Conservation (phyloP, 2,329 filamentous ascomycete genomes). For the Paraconiothyrium brasiliense region DNA sequence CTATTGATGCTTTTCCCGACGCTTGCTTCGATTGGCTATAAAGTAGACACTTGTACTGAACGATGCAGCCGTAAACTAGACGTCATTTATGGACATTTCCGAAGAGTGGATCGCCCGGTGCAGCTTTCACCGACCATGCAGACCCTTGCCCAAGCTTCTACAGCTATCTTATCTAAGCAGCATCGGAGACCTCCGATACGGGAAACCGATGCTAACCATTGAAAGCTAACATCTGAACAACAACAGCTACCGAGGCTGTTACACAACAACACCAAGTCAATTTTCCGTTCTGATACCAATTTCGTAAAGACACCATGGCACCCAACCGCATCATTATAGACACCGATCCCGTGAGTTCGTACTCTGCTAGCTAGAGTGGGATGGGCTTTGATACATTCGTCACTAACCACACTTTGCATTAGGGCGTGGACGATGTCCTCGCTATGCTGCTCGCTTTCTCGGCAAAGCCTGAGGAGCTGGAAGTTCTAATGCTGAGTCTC, state of each 20-base stretch:
- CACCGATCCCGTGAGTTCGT: constrained; percentile 79
- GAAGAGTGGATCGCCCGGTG: constrained; percentile 9
- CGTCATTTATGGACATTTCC: constrained; percentile 6
- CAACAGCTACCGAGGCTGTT: neutral
- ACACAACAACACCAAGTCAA: constrained; percentile 7
- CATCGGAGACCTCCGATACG: neutral
- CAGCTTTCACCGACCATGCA: constrained; percentile 10
- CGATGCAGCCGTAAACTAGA: constrained; percentile 4
- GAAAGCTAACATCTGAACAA: neutral
- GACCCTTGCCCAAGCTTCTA: constrained; percentile 7
- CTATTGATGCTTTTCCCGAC: neutral
- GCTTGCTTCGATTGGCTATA: neutral
- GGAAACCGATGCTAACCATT: neutral
- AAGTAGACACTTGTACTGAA: constrained; percentile 12
- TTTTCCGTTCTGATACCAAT: neutral
- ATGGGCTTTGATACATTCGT: neutral
- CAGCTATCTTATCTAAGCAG: constrained; percentile 35
- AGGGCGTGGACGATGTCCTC: constrained; percentile 89
- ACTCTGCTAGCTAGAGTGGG: neutral
- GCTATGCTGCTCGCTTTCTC: constrained; percentile 88
- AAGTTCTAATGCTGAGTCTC: constrained; percentile 84
- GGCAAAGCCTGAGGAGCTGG: constrained; percentile 81
- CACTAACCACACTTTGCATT: neutral
- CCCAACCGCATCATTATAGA: constrained; percentile 84
- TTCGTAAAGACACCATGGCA: constrained; percentile 46